Evolutionary conservation across 163 green algal genomes (phyloP).

Genomic region (Volvox carteri): DNA sequence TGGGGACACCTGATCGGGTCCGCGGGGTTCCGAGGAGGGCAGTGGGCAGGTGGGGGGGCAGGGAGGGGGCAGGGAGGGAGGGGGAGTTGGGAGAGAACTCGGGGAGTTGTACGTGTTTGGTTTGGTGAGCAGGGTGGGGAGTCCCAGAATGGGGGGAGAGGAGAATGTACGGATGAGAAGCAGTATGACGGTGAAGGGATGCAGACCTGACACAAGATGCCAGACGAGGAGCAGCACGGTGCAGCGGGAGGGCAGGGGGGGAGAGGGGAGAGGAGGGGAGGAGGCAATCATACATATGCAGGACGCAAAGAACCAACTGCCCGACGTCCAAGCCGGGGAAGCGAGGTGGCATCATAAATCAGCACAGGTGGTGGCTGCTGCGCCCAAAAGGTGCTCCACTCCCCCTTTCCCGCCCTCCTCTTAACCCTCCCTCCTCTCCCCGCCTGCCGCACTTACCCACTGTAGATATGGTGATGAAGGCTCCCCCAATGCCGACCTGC

Average conservation of each 20-base stretch:
- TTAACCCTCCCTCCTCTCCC: too few relatives aligned
- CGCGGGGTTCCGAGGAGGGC: too few relatives aligned
- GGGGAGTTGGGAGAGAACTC: neutral
- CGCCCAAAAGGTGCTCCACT: too few relatives aligned
- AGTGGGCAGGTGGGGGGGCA: neutral
- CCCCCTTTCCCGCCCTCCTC: too few relatives aligned
- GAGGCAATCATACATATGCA: neutral
- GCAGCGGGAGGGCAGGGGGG: neutral
- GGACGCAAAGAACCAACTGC: too few relatives aligned
- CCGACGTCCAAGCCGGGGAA: too few relatives aligned
- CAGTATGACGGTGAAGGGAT: too few relatives aligned
- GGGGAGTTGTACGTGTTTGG: too few relatives aligned
- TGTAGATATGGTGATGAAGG: slow-evolving; percentile 96
- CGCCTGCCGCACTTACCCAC: slow-evolving; percentile 88
- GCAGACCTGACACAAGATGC: neutral
- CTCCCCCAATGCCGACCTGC: slow-evolving; percentile 83
- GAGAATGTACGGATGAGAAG: neutral
- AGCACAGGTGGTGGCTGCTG: too few relatives aligned
- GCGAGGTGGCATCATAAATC: too few relatives aligned
- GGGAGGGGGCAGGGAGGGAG: neutral
- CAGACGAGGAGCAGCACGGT: neutral
- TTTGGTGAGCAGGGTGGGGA: neutral
- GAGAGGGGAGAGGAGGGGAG: neutral
- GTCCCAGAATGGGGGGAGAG: neutral
- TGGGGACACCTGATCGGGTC: slow-evolving; percentile 80